Conservation (phyloP, 805 yeast species). For the Cyberlindnera meyerae region DNA sequence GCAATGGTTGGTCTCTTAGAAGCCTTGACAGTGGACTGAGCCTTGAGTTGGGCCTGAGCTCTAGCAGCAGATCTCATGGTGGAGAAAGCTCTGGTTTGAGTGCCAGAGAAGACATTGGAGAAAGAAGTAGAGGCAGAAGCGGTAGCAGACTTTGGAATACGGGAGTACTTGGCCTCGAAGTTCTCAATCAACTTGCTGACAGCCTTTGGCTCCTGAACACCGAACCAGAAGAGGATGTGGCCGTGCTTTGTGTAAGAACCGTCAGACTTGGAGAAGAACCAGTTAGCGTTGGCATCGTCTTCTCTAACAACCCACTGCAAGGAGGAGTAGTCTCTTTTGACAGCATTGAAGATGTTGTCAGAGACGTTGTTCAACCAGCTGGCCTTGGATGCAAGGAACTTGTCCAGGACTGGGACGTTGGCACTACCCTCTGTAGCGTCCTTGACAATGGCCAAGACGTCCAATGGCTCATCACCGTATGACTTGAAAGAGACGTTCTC, state of each 20-base stretch:
- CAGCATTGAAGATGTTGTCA: constrained; percentile 84
- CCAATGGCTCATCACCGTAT: constrained; percentile 94
- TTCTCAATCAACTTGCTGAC: constrained; percentile 60
- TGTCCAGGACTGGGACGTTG: constrained; percentile 66
- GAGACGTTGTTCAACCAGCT: constrained; percentile 98
- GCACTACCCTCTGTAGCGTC: constrained; percentile 34
- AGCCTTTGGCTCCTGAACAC: constrained; percentile 58
- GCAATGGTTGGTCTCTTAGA: constrained; percentile 26
- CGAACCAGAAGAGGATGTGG: constrained; percentile 91
- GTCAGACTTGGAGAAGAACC: constrained; percentile 90
- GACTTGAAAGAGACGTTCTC: constrained; percentile 62
- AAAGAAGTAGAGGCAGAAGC: constrained; percentile 33
- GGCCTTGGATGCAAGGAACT: constrained; percentile 77
- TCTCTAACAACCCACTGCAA: constrained; percentile 89
- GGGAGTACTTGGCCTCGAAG: constrained; percentile 35
- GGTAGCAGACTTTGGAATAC: constrained; percentile 27
- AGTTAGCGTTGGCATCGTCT: constrained; percentile 82
- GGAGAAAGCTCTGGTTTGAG: constrained; percentile 49
- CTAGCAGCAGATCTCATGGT: constrained; percentile 28
- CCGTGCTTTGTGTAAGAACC: constrained; percentile 93
- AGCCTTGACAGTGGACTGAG: constrained; percentile 2
- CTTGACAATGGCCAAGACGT: constrained; percentile 83
- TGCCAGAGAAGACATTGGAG: constrained; percentile 27
- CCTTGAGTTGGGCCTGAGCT: constrained; percentile 2
- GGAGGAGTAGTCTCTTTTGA: constrained; percentile 65